These are phyloP conservation scores for Rhazya stricta DNA, from an alignment of 257 asterid genomes.

Conservation along the genomic window DNA sequence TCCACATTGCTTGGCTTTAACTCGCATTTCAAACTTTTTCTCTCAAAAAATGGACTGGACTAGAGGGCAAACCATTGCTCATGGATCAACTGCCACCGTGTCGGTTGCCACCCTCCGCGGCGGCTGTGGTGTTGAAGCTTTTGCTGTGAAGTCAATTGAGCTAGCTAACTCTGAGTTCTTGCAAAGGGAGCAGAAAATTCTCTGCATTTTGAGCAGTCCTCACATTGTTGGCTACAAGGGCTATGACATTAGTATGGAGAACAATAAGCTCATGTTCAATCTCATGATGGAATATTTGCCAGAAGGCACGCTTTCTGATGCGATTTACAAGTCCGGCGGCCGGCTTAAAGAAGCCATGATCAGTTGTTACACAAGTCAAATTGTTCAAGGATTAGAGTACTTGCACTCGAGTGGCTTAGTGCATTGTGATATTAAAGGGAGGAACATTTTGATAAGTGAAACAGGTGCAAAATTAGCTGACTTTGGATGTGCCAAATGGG, in stretches of 20 bases:
- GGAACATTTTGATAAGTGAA: constrained; percentile 43
- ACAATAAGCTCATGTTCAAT: constrained; percentile 32
- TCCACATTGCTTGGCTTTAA: constrained; percentile 2
- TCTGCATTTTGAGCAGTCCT: constrained; percentile 36
- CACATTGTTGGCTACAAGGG: constrained; percentile 50
- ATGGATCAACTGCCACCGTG: constrained; percentile 69
- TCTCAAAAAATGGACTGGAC: constrained; percentile 56
- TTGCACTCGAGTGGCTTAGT: constrained; percentile 59
- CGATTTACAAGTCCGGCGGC: constrained; percentile 27
- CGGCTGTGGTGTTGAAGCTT: constrained; percentile 28
- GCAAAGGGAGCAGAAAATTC: constrained; percentile 44
- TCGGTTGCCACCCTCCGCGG: constrained; percentile 31
- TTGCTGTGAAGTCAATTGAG: constrained; percentile 72
- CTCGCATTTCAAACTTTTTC: constrained; percentile 10
- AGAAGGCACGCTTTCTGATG: constrained; percentile 39
- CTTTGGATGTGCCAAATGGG: constrained; percentile 63
- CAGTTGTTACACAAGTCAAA: constrained; percentile 32
- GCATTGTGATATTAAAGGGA: constrained; percentile 77
- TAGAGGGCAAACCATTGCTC: constrained; percentile 63
- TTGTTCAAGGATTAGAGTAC: constrained; percentile 49
- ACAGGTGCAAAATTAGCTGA: constrained; percentile 56
- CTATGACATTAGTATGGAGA: constrained; percentile 38
- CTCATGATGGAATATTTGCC: constrained; percentile 53
- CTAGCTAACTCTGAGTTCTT: constrained; percentile 34
- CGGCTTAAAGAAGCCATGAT: constrained; percentile 34